A percentile compares a stretch with the other conserved stretches of the same genome.
These are phyloP conservation scores for Tuber melanosporum DNA, from an alignment of 495 filamentous ascomycete genomes.

Conservation along the genomic window DNA sequence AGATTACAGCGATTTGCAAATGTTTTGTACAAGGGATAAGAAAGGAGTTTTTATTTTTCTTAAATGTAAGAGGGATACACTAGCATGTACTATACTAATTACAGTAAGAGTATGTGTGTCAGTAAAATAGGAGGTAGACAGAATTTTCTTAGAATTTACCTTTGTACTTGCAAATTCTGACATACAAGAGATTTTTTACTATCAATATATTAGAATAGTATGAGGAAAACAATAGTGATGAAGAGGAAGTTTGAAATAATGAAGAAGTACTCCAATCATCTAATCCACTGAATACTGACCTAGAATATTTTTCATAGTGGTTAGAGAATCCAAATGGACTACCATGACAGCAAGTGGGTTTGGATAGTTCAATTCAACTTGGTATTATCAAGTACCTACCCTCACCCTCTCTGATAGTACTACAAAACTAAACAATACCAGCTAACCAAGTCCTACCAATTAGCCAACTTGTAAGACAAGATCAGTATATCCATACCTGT, in stretches of 20 bases:
- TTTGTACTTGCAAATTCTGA: background rate
- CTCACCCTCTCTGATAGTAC: background rate
- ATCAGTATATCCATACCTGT: background rate
- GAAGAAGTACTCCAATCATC: background rate
- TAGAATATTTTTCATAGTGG: background rate
- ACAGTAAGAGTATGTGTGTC: background rate
- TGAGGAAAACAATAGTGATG: background rate
- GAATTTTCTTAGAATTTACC: background rate
- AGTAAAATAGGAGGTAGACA: background rate
- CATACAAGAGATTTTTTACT: background rate
- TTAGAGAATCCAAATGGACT: background rate
- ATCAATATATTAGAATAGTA: background rate
- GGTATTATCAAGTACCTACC: background rate
- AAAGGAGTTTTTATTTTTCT: background rate
- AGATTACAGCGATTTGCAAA: background rate
- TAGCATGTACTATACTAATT: background rate
- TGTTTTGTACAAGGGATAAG: background rate
- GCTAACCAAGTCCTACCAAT: no score
- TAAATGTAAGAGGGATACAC: background rate
- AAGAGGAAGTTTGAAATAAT: background rate
- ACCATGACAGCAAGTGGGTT: background rate
- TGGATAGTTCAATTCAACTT: background rate
- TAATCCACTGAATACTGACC: background rate
- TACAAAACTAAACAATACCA: no score
- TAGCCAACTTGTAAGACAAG: background rate